phyloP scores from a whole-genome alignment of 2,329 filamentous ascomycete genomes.

The Xylaria sp. region DNA sequence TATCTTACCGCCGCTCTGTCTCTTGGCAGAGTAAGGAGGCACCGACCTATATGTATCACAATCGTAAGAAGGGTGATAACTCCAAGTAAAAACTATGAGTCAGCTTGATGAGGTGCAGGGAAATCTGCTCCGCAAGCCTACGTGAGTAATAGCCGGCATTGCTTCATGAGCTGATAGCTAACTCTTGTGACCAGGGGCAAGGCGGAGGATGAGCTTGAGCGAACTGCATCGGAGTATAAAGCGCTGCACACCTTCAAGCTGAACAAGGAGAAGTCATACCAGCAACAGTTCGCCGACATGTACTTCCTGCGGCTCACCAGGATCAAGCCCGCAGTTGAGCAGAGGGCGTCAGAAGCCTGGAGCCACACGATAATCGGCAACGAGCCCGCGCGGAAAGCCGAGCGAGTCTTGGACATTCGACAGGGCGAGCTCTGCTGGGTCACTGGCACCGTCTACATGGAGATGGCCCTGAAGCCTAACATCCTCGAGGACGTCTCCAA shows the following conservation, averaged over 20 bases:
- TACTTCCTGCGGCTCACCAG: slow-evolving; percentile 91
- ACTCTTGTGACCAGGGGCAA: slow-evolving; percentile 42
- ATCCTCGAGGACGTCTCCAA: slow-evolving; percentile 94
- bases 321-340: slow-evolving; percentile 82
- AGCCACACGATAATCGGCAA: slow-evolving; percentile 76
- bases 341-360: slow-evolving; percentile 77
- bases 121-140: slow-evolving; percentile 54
- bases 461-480: slow-evolving; percentile 94
- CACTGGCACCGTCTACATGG: slow-evolving; percentile 92
- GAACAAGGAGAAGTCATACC: slow-evolving; percentile 74
- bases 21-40: slow-evolving; percentile 1
- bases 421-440: slow-evolving; percentile 98
- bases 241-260: slow-evolving; percentile 78
- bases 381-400: slow-evolving; percentile 75
- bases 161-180: slow-evolving; percentile 29
- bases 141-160: slow-evolving; percentile 45
- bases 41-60: background rate
- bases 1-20: background rate
- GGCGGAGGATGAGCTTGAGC: slow-evolving; percentile 52
- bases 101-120: slow-evolving; percentile 50
- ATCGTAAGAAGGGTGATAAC: background rate
- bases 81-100: slow-evolving; percentile 45
- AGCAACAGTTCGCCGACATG: slow-evolving; percentile 97
- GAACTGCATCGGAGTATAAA: slow-evolving; percentile 67
- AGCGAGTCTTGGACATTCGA: slow-evolving; percentile 91